Base-by-base conservation (phyloP, 2,329 filamentous ascomycete genomes). In the Bipolaris gigantea region DNA sequence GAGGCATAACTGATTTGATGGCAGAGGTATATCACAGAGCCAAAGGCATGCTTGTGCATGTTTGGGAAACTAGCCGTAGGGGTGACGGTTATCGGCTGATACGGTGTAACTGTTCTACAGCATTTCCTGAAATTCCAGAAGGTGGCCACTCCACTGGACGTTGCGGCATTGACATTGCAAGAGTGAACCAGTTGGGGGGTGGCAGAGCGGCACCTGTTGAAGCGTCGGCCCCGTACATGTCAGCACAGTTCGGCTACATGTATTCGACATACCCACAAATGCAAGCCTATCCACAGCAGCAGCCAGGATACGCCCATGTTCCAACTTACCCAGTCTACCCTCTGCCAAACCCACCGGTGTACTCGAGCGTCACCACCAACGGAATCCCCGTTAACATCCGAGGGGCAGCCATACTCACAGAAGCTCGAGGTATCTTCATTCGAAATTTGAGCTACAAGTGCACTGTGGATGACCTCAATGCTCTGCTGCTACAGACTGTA, bases 391-490 rank as follows among this genome's bases (percentile, higher is more conserved):
- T 76, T 25, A 76, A 75, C 41, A 55, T 73, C n/a, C 61, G 59
- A n/a, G 57, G 65, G n/a, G 72, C 73, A 8, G 70, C 67, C 15
- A 60, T 73, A 18, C 55, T 71, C 25, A 75, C 73, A 7, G 73
- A 76, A 54, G 63, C 69, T 21, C 71, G 73, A 7, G 73, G 72
- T 7, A 69, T 76, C 27, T 74, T 74, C 57, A 69, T 76, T 32
- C 63, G 62, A 19, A 66, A 68, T 16, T 54, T 75, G 15, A 69
- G 56, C 42, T 73, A 67, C 51, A 64, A 61, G 8, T 63, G 61
- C 36, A 60, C 60, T 7, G 56, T 60, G 18, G 60, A 52, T 21
- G 69, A 74, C 10, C 63, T 75, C 9, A 51, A 57, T 13, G 47
- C 53, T 7, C 53, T 75, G 13, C 51, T 75, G 9, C 55, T 75